Conservation (phyloP, 176 grass and related monocot genomes). For the Aegilops longissima region DNA sequence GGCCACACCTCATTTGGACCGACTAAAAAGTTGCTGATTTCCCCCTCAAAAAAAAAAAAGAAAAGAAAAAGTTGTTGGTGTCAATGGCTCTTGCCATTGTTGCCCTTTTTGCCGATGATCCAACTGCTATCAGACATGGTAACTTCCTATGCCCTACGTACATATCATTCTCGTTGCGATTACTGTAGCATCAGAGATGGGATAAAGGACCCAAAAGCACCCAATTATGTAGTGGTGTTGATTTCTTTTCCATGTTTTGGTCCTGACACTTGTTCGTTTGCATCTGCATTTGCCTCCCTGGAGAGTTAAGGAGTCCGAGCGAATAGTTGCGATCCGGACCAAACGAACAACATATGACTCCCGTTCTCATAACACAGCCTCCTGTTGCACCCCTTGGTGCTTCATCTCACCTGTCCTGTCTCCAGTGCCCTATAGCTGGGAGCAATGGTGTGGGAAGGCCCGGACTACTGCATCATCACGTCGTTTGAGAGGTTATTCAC, state of each 20-base stretch:
- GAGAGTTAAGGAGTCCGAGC: conserved; percentile 98
- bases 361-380: background rate
- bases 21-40: too few relatives aligned
- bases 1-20: too few relatives aligned
- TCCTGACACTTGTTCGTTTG: conserved; percentile 6
- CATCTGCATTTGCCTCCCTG: conserved; percentile 77
- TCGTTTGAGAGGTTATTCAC: too few relatives aligned
- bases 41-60: too few relatives aligned
- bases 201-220: too few relatives aligned
- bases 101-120: conserved; percentile 87
- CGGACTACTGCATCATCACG: too few relatives aligned
- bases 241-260: background rate
- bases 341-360: too few relatives aligned
- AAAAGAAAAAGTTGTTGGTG: too few relatives aligned
- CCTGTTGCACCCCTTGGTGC: background rate
- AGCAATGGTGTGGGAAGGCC: too few relatives aligned
- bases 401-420: background rate
- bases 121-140: conserved; percentile 96
- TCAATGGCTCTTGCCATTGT: conserved; percentile 69
- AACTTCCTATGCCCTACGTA: background rate
- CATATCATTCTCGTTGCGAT: too few relatives aligned
- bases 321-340: conserved; percentile 80
- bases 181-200: too few relatives aligned
- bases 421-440: background rate
- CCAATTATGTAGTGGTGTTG: background rate